Evolutionary conservation across 2,329 filamentous ascomycete species (phyloP), one percentile per base, ranked within the genome.

Genomic region (Calonectria multiphialidica): DNA sequence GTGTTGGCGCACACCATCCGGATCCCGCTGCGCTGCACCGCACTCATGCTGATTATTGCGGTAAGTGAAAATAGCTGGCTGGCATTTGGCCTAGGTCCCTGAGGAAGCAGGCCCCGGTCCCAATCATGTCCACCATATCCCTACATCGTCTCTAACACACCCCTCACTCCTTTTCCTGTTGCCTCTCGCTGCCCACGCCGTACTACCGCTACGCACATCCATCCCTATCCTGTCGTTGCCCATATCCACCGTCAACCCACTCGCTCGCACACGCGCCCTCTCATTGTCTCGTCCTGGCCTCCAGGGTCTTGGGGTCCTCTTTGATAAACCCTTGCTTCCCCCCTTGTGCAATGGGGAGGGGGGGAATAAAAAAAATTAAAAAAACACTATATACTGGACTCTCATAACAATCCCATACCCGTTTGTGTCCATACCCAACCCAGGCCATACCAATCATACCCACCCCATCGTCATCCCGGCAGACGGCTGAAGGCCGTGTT

Each of bases 181-280:
- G 44, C 61, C 50, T 61, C 50, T 47, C 28, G 28, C 63, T 66
- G 47, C 45, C 63, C 40, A 50, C 23, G 40, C 47, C 45, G 47
- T 49, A 57, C 59, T 18, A 28, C 33, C 30, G n/a, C 44, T 37
- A 44, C 63, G 37, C 55, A 40, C 50, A 66, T 66, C 62, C 8
- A 64, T 69, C 49, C 68, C 50, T 42, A 59, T 70, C 57, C 47
- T 65, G 67, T 70, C 50, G 42, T 61, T 47, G 55, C 33, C 13
- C 44, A 55, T 67, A 70, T 70, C 71, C 71, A 72, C 71, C 55
- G 70, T 70, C 67, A 70, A 67, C 67, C 67, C 63, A 72, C 71
- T 55, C 49, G 15, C 28, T 64, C 37, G 28, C 33, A 45, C 69
- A 57, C 55, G 28, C 63, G 42, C 61, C 68, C 61, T 37, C 50